phyloP scores from a whole-genome alignment of 805 yeast species.

The Nakazawaea ishiwadae region DNA sequence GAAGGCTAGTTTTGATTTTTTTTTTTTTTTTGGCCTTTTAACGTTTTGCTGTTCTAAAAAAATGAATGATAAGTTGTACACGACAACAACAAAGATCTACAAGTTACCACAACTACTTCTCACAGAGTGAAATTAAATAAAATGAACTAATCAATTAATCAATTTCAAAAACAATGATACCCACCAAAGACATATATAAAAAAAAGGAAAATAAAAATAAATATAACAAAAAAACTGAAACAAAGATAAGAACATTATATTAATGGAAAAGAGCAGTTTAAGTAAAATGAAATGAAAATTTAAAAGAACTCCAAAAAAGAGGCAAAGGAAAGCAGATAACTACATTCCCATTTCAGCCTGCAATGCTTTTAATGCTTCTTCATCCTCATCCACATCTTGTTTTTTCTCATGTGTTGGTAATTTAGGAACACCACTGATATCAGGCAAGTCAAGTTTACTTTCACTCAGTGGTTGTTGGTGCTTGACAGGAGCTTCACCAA shows the following conservation, averaged over 20 bases:
- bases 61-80: no score
- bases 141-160: no score
- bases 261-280: neutral
- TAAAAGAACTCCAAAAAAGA: slow-evolving; percentile 1
- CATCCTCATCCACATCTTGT: slow-evolving; percentile 63
- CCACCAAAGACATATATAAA: neutral
- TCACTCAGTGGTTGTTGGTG: slow-evolving; percentile 16
- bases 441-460: slow-evolving; percentile 41
- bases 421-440: slow-evolving; percentile 38
- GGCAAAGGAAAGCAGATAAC: slow-evolving; percentile 12
- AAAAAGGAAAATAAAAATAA: no score
- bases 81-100: no score
- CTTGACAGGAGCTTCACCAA: slow-evolving; percentile 38
- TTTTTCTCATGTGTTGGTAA: slow-evolving; percentile 40
- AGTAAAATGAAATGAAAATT: neutral
- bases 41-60: neutral
- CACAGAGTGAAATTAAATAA: no score
- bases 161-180: no score
- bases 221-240: no score
- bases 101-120: no score
- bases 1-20: neutral
- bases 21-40: no score
- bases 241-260: no score
- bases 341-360: slow-evolving; percentile 86
- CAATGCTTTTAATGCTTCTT: slow-evolving; percentile 70